These are phyloP conservation scores for Tetrapisispora iriomotensis DNA, from an alignment of 805 yeast species.

Conservation along the genomic window DNA sequence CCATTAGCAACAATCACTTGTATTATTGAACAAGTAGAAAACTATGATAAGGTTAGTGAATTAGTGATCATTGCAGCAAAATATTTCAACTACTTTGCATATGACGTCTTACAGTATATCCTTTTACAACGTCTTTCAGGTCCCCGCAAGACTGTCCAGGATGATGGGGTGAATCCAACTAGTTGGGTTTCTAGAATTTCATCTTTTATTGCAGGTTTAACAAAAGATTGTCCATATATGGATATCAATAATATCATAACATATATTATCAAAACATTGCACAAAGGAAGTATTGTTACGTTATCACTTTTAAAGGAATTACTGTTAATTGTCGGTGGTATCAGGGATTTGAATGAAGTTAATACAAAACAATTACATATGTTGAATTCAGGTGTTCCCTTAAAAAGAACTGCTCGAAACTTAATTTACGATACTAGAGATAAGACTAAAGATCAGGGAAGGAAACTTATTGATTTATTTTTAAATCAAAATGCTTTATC, in stretches of 20 bases:
- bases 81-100: constrained; percentile 64
- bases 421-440: constrained; percentile 47
- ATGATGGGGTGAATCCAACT: constrained; percentile 69
- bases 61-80: constrained; percentile 71
- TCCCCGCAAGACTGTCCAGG: constrained; percentile 58
- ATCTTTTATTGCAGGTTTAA: constrained; percentile 66
- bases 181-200: constrained; percentile 83
- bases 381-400: constrained; percentile 53
- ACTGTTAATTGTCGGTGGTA: constrained; percentile 67
- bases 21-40: constrained; percentile 73
- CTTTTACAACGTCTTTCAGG: constrained; percentile 59
- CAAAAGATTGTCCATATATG: constrained; percentile 42
- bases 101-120: constrained; percentile 77
- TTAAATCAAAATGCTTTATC: constrained; percentile 36
- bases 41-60: constrained; percentile 77
- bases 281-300: constrained; percentile 47
- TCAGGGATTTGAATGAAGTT: constrained; percentile 57
- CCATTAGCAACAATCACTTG: constrained; percentile 71
- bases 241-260: constrained; percentile 52
- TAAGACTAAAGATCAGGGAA: constrained; percentile 38
- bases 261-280: constrained; percentile 54
- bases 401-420: constrained; percentile 44
- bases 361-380: constrained; percentile 54
- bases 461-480: constrained; percentile 39
- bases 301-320: constrained; percentile 59